Evolutionary conservation across 2,329 filamentous ascomycete species (phyloP), one percentile per base, ranked within the genome.

Genomic region (Lachnellula occidentalis): DNA sequence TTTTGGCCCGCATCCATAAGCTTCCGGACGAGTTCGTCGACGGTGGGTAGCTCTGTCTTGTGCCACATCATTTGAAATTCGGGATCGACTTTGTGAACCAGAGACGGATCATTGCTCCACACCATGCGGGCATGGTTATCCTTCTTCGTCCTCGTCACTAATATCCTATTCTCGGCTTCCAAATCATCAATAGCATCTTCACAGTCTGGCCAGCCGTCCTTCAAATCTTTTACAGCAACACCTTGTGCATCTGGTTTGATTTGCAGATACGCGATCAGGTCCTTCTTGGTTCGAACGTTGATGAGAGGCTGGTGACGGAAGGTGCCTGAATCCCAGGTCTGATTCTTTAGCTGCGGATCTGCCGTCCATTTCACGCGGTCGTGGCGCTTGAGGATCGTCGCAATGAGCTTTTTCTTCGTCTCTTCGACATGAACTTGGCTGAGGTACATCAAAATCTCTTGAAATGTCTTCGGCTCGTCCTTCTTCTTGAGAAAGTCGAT

Each of bases 141-240:
- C 75, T 97, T 97, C 74, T 94, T 95, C 53, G 92, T 92, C 58
- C 92, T 83, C 21, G 90, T 88, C 5, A 96, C 90, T 36, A 97
- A 78, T 45, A 97, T 78, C 70, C 87, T 86, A 67, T 92, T 86
- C 69, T 88, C 82, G 41, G 73, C 73, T 74, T 96, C 92, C 50
- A 99, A 79, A 62, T 82, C 78, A 59, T 87, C 81, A 69, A 99
- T 87, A 9, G 87, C 81, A 19, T 86, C 81, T 57, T 92, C 85
- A 66, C 90, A 95, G 64, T 87, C 86, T 22, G 87, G 85, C 94
- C 94, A 99, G 59, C 94, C 94, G 69, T 99, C 94, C 73, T 96
- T 95, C 58, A 99, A 80, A 65, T 96, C 91, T 70, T 90, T 91
- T 59, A 97, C 90, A 37, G 79, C 80, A 52, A 97, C 82, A 12